Conservation (phyloP, 805 yeast species). For the Saccharomycopsis microspora region DNA sequence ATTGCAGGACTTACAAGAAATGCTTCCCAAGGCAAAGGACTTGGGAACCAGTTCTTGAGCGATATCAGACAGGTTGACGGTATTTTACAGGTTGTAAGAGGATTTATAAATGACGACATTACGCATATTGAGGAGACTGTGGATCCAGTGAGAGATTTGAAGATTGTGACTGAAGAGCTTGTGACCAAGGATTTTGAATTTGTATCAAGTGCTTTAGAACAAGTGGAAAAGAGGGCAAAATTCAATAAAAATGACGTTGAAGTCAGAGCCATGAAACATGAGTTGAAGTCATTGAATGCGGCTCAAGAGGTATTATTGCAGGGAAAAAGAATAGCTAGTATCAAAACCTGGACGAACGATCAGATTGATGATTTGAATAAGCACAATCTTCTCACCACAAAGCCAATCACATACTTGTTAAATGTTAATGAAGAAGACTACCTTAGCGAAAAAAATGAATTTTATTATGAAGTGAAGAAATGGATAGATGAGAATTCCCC, state of each 20-base stretch:
- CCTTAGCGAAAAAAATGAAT: constrained; percentile 38
- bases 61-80: constrained; percentile 77
- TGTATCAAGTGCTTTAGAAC: constrained; percentile 45
- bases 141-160: constrained; percentile 66
- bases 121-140: constrained; percentile 66
- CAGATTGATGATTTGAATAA: constrained; percentile 61
- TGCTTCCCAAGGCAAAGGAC: constrained; percentile 76
- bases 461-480: constrained; percentile 34
- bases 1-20: constrained; percentile 78
- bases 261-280: constrained; percentile 32
- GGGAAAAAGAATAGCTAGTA: constrained; percentile 50
- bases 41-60: constrained; percentile 71
- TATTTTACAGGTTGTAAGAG: constrained; percentile 68
- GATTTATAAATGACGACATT: constrained; percentile 64
- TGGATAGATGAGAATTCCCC: constrained; percentile 68
- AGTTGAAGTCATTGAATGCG: constrained; percentile 25
- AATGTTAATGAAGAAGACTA: constrained; percentile 69
- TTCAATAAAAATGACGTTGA: constrained; percentile 34
- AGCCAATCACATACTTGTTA: constrained; percentile 72
- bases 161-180: constrained; percentile 64
- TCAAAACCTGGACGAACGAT: constrained; percentile 45
- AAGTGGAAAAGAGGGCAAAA: constrained; percentile 30
- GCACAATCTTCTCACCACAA: constrained; percentile 71
- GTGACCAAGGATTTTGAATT: constrained; percentile 71
- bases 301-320: constrained; percentile 46